Evolutionary conservation across 1,284 basidiomycete genomes (phyloP).

Genomic region (Bjerkandera adusta): DNA sequence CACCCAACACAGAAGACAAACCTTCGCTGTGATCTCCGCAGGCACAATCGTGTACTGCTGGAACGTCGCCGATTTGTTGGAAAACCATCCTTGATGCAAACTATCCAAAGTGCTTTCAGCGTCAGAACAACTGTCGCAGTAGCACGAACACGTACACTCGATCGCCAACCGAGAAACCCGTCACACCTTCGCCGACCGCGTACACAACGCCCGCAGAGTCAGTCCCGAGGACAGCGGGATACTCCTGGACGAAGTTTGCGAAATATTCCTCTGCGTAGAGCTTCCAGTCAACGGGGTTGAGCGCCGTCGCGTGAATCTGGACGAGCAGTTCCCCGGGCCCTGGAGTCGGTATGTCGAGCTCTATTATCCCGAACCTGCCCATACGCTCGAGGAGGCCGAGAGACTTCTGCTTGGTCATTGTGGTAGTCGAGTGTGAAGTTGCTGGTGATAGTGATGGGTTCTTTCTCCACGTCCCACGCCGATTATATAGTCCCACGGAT

Average conservation of each 20-base stretch:
- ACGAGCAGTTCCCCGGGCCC: conserved; percentile 13
- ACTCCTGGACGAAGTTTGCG: conserved; percentile 28
- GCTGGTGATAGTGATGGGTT: too few relatives aligned
- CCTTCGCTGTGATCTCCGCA: conserved; percentile 24
- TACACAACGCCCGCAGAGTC: conserved; percentile 58
- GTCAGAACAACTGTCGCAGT: background rate
- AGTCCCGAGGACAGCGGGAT: conserved; percentile 46
- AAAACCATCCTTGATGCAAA: conserved; percentile 12
- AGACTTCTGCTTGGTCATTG: conserved; percentile 4
- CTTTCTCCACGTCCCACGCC: too few relatives aligned
- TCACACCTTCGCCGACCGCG: conserved; percentile 49
- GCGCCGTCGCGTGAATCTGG: conserved; percentile 9
- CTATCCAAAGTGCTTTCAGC: background rate
- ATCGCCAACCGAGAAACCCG: conserved; percentile 50
- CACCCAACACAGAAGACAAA: too few relatives aligned
- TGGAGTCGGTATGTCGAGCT: conserved; percentile 5
- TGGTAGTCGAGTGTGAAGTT: background rate
- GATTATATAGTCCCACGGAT: too few relatives aligned
- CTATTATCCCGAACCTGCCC: conserved; percentile 7
- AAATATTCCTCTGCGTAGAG: conserved; percentile 26
- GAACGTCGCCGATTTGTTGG: conserved; percentile 19
- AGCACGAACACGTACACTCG: conserved; percentile 40
- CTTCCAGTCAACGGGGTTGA: conserved; percentile 22
- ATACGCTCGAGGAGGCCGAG: conserved; percentile 7
- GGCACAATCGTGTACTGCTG: conserved; percentile 26